Conservation (phyloP, 2,329 filamentous ascomycete species). For the Colletotrichum horii region DNA sequence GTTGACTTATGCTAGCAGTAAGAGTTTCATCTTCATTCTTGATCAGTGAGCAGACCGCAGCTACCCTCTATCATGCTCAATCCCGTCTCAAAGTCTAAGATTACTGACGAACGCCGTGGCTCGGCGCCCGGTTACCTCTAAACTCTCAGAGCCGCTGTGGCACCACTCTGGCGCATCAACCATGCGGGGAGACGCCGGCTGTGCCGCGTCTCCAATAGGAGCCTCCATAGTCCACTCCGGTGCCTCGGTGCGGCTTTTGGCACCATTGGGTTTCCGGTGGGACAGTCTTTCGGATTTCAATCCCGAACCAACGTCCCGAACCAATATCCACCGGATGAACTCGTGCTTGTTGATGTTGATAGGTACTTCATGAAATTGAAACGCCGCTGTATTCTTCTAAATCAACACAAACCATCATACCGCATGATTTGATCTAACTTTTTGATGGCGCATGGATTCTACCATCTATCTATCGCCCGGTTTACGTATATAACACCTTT, state of each 20-base stretch:
- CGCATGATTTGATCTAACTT: background rate
- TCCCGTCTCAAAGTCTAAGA: background rate
- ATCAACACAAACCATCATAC: background rate
- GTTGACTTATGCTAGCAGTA: fast-evolving
- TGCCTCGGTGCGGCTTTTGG: conserved; percentile 14
- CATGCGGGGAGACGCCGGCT: background rate
- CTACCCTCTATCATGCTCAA: background rate
- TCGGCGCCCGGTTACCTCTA: background rate
- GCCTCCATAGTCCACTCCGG: background rate
- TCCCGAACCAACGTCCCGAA: background rate
- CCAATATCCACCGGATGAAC: background rate
- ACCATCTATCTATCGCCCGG: background rate
- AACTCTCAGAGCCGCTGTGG: background rate
- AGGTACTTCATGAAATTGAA: background rate
- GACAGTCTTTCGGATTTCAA: background rate
- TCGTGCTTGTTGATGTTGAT: background rate
- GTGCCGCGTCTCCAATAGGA: conserved; percentile 6
- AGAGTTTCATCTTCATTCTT: background rate
- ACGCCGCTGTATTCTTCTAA: background rate
- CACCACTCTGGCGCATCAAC: background rate
- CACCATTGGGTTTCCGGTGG: background rate
- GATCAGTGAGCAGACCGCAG: background rate
- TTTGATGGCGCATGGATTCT: background rate
- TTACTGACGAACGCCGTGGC: background rate
- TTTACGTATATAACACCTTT: background rate